Percentiles rank a stretch among this genome's conserved stretches.
phyloP scores from a whole-genome alignment of 2,329 filamentous ascomycete genomes.

The Pseudogymnoascus pannorum region DNA sequence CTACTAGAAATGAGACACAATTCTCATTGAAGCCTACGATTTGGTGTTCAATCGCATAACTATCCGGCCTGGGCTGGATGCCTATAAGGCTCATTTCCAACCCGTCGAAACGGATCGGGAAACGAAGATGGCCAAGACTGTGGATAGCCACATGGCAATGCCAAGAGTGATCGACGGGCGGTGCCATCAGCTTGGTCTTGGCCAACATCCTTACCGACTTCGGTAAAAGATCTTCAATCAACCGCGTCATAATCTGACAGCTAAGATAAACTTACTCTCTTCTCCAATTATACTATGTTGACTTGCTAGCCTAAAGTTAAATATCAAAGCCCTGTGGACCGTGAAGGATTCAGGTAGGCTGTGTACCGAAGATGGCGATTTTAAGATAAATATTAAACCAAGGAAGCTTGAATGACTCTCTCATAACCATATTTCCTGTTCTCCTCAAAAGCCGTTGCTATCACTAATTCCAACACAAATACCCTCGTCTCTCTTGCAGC shows the following conservation, averaged over 20 bases:
- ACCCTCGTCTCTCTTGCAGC: neutral
- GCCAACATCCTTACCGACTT: neutral
- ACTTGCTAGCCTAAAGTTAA: neutral
- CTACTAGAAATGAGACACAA: neutral
- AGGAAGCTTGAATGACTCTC: neutral
- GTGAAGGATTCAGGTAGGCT: neutral
- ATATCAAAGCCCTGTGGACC: neutral
- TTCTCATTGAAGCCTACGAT: neutral
- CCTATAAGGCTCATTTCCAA: neutral
- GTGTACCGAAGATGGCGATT: neutral
- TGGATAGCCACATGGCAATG: neutral
- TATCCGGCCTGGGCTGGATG: neutral
- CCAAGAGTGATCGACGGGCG: neutral
- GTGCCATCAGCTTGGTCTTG: neutral
- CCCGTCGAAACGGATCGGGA: neutral
- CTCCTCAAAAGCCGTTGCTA: neutral
- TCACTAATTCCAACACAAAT: neutral
- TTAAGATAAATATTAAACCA: neutral
- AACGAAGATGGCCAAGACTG: conserved; percentile 3
- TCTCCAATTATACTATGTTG: neutral
- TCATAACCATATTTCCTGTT: neutral
- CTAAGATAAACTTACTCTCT: neutral
- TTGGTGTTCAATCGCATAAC: neutral
- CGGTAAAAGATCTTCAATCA: neutral
- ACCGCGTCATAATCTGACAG: neutral